Conservation (phyloP, 2,329 filamentous ascomycete species). For the Emmonsia crescens region DNA sequence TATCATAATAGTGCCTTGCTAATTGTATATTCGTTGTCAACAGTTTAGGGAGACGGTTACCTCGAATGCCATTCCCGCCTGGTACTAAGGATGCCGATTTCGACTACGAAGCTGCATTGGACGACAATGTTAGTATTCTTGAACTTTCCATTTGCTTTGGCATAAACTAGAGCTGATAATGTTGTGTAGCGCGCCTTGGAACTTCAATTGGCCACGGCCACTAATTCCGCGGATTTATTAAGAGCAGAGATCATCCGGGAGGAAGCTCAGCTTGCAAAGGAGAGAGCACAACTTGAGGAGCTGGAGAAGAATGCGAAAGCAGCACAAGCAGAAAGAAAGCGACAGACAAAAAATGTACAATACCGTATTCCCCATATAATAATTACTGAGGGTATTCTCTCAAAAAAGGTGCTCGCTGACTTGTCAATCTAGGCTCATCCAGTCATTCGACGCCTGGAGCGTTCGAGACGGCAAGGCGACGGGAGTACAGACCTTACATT, state of each 20-base stretch:
- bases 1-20: background rate
- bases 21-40: conserved; percentile 1
- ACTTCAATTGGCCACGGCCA: conserved; percentile 29
- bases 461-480: conserved; percentile 11
- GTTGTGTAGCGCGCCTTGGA: conserved; percentile 26
- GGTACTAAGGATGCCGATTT: conserved; percentile 32
- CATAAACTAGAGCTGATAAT: conserved; percentile 8
- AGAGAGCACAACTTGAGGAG: conserved; percentile 30
- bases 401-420: conserved; percentile 2
- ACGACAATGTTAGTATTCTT: conserved; percentile 29
- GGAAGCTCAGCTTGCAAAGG: conserved; percentile 30
- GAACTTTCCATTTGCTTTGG: conserved; percentile 2
- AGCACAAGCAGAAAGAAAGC: conserved; percentile 28
- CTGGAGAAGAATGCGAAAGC: conserved; percentile 35
- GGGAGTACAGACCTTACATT: conserved; percentile 21
- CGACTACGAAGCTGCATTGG: conserved; percentile 33
- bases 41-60: conserved; percentile 32
- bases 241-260: conserved; percentile 34
- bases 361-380: too few species aligned
- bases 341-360: conserved; percentile 31
- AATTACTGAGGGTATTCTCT: background rate
- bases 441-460: conserved; percentile 27
- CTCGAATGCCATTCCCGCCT: conserved; percentile 38
- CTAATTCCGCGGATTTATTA: conserved; percentile 30
- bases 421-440: conserved; percentile 27